Percentiles rank a stretch among this genome's conserved stretches.
Conservation (phyloP, 2,329 filamentous ascomycete species). For the Cordyceps farinosa region DNA sequence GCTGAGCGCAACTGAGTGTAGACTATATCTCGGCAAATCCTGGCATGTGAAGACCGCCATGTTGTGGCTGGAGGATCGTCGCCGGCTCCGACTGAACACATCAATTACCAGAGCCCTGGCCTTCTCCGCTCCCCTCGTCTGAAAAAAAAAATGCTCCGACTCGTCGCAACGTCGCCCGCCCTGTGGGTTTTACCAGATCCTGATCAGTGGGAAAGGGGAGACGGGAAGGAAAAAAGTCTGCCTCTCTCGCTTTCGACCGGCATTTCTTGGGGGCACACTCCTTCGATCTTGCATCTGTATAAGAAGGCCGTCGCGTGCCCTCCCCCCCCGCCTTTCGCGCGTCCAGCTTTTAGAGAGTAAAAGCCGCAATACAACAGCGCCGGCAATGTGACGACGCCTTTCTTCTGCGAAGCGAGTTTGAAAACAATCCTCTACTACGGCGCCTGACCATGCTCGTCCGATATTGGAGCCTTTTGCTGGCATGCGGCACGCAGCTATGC, state of each 20-base stretch:
- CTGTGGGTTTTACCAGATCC: not conserved
- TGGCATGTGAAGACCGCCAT: not conserved
- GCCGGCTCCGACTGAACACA: slow-evolving; percentile 2
- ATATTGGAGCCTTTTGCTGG: not conserved
- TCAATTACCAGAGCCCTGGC: not conserved
- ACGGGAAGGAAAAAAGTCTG: not conserved
- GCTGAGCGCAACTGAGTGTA: not conserved
- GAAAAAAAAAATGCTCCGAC: not conserved
- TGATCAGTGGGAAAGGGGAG: not conserved
- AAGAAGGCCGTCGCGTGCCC: slow-evolving; percentile 3
- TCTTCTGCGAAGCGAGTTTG: not conserved
- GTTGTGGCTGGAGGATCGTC: not conserved
- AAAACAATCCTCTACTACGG: not conserved
- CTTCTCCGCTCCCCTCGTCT: not conserved
- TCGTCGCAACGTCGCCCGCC: not conserved
- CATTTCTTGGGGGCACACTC: no score
- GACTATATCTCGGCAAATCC: not conserved
- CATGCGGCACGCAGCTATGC: not conserved
- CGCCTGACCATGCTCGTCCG: not conserved
- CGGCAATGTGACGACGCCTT: not conserved
- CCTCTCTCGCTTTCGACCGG: not conserved
- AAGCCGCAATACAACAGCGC: not conserved
- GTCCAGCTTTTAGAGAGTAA: not conserved
- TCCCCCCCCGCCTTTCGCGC: not conserved
- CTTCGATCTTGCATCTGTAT: slow-evolving; percentile 2